A percentile compares a stretch with the other conserved stretches of the same genome.
phyloP scores from a whole-genome alignment of 805 yeast genomes.

The Wickerhamiella sergipiensis region DNA sequence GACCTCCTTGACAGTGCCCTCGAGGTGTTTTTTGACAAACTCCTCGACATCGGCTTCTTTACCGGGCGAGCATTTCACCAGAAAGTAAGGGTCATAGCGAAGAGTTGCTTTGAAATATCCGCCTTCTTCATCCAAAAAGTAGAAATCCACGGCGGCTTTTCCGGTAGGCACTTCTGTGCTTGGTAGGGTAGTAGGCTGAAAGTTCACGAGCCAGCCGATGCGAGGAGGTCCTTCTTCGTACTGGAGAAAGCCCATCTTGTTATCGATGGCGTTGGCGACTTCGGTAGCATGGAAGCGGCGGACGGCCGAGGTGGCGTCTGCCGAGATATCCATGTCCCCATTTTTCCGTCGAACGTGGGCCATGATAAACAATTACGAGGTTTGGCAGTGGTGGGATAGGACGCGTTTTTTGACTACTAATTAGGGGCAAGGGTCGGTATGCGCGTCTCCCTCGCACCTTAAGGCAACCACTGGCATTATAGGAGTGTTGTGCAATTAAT shows the following conservation, averaged over 20 bases:
- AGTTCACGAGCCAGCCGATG: slow-evolving; percentile 85
- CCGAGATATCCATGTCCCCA: slow-evolving; percentile 1
- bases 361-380: slow-evolving; percentile 3
- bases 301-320: slow-evolving; percentile 12
- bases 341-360: slow-evolving; percentile 12
- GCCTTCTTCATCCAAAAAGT: slow-evolving; percentile 91
- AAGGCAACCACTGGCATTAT: too few species aligned
- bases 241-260: slow-evolving; percentile 78
- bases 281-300: slow-evolving; percentile 6
- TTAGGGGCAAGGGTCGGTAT: background rate
- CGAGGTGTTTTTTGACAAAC: slow-evolving; percentile 53
- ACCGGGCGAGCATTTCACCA: slow-evolving; percentile 41
- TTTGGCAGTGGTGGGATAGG: background rate
- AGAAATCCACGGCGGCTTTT: slow-evolving; percentile 80
- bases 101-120: slow-evolving; percentile 83
- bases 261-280: slow-evolving; percentile 47
- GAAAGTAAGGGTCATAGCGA: slow-evolving; percentile 77
- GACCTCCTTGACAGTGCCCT: slow-evolving; percentile 44
- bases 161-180: slow-evolving; percentile 38
- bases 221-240: slow-evolving; percentile 55
- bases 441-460: background rate
- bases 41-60: slow-evolving; percentile 75
- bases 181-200: slow-evolving; percentile 63
- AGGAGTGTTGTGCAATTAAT: too few species aligned
- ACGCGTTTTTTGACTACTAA: background rate